Conservation (phyloP, 148 eudicot species). For the Euryodendron excelsum region DNA sequence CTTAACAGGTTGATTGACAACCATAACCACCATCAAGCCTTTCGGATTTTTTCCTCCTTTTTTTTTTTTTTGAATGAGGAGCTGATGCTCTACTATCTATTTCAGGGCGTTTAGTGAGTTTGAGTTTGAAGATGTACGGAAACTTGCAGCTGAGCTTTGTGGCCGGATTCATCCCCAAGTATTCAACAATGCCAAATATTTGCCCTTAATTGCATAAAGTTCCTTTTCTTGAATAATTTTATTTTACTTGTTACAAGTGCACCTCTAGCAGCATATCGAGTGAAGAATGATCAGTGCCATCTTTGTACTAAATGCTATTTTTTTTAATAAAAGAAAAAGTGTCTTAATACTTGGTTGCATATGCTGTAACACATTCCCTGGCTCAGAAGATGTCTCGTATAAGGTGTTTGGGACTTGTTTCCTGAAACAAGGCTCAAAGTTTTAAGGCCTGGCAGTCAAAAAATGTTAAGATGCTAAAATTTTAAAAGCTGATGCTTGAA, state of each 20-base stretch:
- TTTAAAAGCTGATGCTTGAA: background rate
- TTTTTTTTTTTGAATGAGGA: background rate
- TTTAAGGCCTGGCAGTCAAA: background rate
- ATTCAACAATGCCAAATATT: constrained; percentile 13
- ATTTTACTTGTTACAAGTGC: background rate
- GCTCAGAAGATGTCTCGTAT: too few species aligned
- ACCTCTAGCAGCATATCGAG: background rate
- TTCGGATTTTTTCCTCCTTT: background rate
- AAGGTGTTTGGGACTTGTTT: too few species aligned
- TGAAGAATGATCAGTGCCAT: background rate
- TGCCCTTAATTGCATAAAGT: background rate
- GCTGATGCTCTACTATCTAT: background rate
- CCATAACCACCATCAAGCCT: background rate
- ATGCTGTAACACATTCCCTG: background rate
- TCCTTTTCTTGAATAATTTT: background rate
- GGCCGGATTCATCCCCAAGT: constrained; percentile 81
- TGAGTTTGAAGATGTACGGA: constrained; percentile 78
- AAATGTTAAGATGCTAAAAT: too few species aligned
- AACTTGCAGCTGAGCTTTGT: constrained; percentile 85
- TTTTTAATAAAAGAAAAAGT: too few species aligned
- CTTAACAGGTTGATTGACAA: constrained; percentile 43
- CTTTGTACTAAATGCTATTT: background rate
- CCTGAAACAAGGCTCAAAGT: background rate
- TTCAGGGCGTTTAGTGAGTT: constrained; percentile 58
- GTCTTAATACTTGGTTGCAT: background rate